These are phyloP conservation scores for Lecanosticta acicola DNA, from an alignment of 2,329 filamentous ascomycete species.

Conservation along the genomic window DNA sequence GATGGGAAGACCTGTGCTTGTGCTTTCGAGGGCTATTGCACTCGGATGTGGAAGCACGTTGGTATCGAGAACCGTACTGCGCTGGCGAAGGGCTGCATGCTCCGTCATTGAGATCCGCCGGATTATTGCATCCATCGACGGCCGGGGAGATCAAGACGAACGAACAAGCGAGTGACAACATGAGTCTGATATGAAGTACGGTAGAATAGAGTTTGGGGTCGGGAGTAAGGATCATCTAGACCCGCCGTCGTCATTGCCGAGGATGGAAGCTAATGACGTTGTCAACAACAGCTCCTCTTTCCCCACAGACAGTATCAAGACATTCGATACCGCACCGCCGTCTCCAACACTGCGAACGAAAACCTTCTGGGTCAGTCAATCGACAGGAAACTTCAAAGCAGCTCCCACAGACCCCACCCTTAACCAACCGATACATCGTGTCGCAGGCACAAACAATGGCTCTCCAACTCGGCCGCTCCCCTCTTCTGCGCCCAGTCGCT, in stretches of 20 bases:
- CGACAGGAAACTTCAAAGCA: too few relatives aligned
- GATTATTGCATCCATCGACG: too few relatives aligned
- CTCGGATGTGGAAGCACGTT: not conserved
- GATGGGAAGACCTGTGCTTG: not conserved
- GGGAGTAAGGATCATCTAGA: not conserved
- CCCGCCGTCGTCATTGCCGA: not conserved
- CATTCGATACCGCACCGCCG: not conserved
- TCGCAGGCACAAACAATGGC: slow-evolving; percentile 4
- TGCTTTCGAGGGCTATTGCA: not conserved
- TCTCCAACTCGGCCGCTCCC: slow-evolving; percentile 9
- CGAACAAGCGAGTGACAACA: not conserved
- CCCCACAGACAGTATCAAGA: too few relatives aligned
- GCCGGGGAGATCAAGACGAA: too few relatives aligned
- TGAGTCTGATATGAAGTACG: not conserved
- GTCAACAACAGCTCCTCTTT: too few relatives aligned
- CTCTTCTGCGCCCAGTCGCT: slow-evolving; percentile 23
- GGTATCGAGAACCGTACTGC: not conserved
- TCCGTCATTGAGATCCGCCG: not conserved
- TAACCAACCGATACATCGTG: too few relatives aligned
- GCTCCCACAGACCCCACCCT: too few relatives aligned
- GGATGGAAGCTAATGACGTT: too few relatives aligned
- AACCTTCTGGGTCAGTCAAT: too few relatives aligned
- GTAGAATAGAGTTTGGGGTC: not conserved
- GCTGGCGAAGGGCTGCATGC: not conserved
- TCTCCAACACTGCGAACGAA: not conserved